Base-by-base conservation (phyloP, 306 rosid species). In the Potentilla sterilis region DNA sequence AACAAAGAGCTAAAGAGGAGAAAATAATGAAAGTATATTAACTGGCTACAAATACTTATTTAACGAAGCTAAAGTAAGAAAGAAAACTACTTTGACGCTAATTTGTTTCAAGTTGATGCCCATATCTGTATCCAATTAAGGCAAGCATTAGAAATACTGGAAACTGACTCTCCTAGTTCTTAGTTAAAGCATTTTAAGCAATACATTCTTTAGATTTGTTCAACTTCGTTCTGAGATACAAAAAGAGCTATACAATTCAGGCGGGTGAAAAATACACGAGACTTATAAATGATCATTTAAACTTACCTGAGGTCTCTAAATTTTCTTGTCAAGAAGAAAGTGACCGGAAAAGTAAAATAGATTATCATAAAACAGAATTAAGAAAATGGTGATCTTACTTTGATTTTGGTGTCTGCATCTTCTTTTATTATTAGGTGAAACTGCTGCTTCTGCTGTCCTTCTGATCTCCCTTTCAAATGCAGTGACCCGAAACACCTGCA, bases 381-480 rank as follows among this genome's bases (percentile, higher is more conserved):
- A 44, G 47, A 47, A 19, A 79, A 69, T 22, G 71, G 61, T 70
- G 70, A 77, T 64, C 88, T 83, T 86, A 93, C 98, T 91, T 93
- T 76, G 87, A 75, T 85, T 91, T 89, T 28, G 92, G 92, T 37
- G 90, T 88, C 93, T 93, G 97, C 98, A 91, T 93, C 67, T 67
- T 86, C 80, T 57, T 55, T 78, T 55, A 69, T 7, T 49, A 47
- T 16, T 73, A 4, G 64, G 32, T 21, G 10, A 54, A 48, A 51
- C 32, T 16, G 34, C 76, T 72, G 66, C 5, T 22, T 81, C 22
- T 65, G 48, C 44, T 69, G 66, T 51, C 49, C 47, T 66, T 76
- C 71, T n/a, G 75, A 77, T 69, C 77, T 72, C 78, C 77, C 67
- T 35, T 69, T 75, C 81, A 67, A 83, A 75, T 78, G 76, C 84